Evolutionary conservation across 257 asterid species (phyloP), one percentile per base, ranked within the genome.

Genomic region (Capsicum baccatum): DNA sequence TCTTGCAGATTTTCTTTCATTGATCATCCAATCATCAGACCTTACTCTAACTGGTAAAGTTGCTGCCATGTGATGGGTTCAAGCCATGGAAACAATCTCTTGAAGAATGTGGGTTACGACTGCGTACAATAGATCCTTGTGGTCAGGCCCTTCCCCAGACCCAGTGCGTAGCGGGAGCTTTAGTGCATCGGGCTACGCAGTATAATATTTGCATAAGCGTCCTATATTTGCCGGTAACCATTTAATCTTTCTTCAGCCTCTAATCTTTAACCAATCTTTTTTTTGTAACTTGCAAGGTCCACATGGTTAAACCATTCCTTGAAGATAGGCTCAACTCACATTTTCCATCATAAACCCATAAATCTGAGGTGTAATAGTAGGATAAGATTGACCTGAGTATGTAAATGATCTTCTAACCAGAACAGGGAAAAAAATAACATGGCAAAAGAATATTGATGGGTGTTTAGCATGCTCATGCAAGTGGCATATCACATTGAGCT

Each of bases 301-400:
- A 26, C 70, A 26, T 26, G 21, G 42, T 37, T 63, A 63, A 21
- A 26, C 70, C 42, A 63, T 63, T 21, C 6, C 70, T 10, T 63
- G 70, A 26, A 63, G 17, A 63, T 63, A 21, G 42, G 70, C 70
- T 60, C 67, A 60, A 60, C 67, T n/a, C 67, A 60, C 13, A 60
- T 8, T n/a, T 60, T 19, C 67, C 67, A 60, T 60, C 37, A 60
- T 60, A 60, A 60, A 9, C 67, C 11, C 13, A 60, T 1, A 60
- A 60, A n/a, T 60, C 35, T 60, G 67, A 60, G 70, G 70, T 63
- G 42, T 63, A 63, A 63, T 1, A 63, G 70, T 63, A 63, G 70
- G 70, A 10, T 21, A 63, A 63, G 42, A 26, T 8, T 63, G 70
- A 33, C 4, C 0, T 63, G 42, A 63, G 42, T 10, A 63, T 63